A percentile compares a stretch with the other conserved stretches of the same genome.
Evolutionary conservation across 768 basidiomycete species (phyloP).

Genomic region (Rhizopogon sp.): DNA sequence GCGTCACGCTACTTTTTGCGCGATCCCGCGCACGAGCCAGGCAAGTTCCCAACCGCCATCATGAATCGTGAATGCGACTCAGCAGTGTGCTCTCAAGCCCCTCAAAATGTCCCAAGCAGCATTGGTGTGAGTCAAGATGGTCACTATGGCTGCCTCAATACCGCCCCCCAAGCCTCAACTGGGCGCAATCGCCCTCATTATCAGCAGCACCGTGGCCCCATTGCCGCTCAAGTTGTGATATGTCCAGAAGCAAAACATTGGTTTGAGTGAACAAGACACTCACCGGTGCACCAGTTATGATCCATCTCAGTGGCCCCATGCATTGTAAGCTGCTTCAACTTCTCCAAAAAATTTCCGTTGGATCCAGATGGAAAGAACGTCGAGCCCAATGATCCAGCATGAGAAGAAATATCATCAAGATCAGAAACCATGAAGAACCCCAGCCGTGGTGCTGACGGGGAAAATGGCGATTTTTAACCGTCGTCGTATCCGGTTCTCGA

Average conservation of each 20-base stretch:
- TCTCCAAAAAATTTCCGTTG: not conserved
- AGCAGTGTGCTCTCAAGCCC: constrained; percentile 19
- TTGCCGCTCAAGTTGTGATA: not conserved
- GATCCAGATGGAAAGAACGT: not conserved
- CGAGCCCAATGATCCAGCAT: not conserved
- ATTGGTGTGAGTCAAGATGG: constrained; percentile 24
- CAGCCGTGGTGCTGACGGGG: not conserved
- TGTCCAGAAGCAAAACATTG: not conserved
- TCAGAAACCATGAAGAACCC: not conserved
- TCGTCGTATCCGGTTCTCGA: not conserved
- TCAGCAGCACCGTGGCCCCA: not conserved
- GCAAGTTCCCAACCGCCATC: constrained; percentile 9
- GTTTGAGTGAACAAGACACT: constrained; percentile 10
- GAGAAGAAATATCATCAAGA: not conserved
- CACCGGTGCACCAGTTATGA: not conserved
- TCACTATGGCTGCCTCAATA: constrained; percentile 9
- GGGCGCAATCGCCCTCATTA: not conserved
- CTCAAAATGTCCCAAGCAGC: constrained; percentile 15
- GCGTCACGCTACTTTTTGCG: constrained; percentile 15
- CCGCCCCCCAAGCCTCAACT: not conserved
- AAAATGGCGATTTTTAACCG: constrained; percentile 1
- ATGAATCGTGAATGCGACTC: constrained; percentile 15
- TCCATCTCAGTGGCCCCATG: not conserved
- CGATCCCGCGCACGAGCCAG: not conserved
- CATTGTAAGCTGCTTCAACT: not conserved